A percentile compares a stretch with the other conserved stretches of the same genome.
Evolutionary conservation across 208 protist species (phyloP).

Genomic region (Leishmania lainsoni): DNA sequence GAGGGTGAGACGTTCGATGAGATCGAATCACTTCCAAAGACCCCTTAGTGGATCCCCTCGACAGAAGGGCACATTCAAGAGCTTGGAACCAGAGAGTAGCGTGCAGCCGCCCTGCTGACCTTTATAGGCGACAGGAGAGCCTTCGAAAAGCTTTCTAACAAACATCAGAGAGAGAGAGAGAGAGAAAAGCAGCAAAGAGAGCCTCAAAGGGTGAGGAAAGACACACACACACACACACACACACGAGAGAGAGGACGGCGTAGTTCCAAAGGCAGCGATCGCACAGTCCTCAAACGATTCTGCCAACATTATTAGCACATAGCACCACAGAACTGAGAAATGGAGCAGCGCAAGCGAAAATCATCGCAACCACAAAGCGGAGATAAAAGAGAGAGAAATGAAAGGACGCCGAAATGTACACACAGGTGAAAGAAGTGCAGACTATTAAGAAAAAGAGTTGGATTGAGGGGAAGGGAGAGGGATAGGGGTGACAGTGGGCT

Average conservation of each 20-base stretch:
- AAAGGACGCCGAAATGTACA: not conserved
- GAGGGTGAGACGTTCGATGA: not conserved
- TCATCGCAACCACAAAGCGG: not conserved
- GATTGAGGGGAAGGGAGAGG: not conserved
- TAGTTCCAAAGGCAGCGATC: not conserved
- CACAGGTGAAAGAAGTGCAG: not conserved
- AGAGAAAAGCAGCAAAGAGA: not conserved
- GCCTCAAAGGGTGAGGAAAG: not conserved
- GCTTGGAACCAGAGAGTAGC: not conserved
- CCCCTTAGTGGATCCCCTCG: not conserved
- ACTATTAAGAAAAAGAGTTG: not conserved
- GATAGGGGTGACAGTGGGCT: not conserved
- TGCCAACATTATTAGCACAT: not conserved
- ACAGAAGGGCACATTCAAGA: not conserved
- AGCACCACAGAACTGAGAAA: not conserved
- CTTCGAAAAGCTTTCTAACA: not conserved
- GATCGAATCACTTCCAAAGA: not conserved
- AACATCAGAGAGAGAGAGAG: not conserved
- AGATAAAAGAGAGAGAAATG: not conserved
- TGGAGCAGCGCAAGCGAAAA: not conserved
- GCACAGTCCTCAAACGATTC: not conserved
- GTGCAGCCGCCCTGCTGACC: not conserved
- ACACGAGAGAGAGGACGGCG: not conserved
- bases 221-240: not conserved
- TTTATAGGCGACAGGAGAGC: not conserved